Conservation (phyloP, 2,329 filamentous ascomycete genomes). For the Aspergillus hiratsukae region DNA sequence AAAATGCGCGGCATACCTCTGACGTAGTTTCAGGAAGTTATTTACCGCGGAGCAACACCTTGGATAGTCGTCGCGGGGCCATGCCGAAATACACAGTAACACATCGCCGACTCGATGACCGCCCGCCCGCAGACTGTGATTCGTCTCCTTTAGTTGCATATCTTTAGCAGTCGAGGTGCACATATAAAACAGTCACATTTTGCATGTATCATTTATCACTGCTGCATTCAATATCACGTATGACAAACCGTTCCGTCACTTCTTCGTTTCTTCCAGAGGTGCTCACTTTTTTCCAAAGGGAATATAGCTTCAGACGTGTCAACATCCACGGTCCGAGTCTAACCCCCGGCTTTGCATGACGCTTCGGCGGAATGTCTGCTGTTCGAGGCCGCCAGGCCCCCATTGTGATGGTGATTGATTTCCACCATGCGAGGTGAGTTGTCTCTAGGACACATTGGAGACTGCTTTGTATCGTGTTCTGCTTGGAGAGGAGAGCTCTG, state of each 20-base stretch:
- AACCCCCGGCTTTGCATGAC: constrained; percentile 6
- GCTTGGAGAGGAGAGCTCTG: not conserved
- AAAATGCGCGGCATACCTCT: not conserved
- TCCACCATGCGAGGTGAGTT: constrained; percentile 65
- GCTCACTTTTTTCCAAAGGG: constrained; percentile 5
- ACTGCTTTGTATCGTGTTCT: not conserved
- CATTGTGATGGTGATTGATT: constrained; percentile 74
- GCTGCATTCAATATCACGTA: constrained; percentile 1
- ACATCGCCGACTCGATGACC: constrained; percentile 10
- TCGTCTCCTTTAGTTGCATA: constrained; percentile 5
- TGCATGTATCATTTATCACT: not conserved
- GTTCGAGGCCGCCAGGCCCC: constrained; percentile 52
- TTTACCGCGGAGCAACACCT: not conserved
- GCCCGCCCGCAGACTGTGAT: constrained; percentile 15
- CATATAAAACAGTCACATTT: not conserved
- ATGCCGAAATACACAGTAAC: not conserved
- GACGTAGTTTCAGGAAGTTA: not conserved
- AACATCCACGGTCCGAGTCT: constrained; percentile 2
- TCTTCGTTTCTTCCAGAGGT: constrained; percentile 3
- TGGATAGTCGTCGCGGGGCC: not conserved
- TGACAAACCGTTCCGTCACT: not conserved
- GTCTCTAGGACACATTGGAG: not conserved
- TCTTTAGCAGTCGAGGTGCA: not conserved
- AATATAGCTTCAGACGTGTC: constrained; percentile 12
- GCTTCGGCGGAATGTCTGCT: constrained; percentile 24